phyloP scores from a whole-genome alignment of 257 asterid species.

The Capsicum pubescens region DNA sequence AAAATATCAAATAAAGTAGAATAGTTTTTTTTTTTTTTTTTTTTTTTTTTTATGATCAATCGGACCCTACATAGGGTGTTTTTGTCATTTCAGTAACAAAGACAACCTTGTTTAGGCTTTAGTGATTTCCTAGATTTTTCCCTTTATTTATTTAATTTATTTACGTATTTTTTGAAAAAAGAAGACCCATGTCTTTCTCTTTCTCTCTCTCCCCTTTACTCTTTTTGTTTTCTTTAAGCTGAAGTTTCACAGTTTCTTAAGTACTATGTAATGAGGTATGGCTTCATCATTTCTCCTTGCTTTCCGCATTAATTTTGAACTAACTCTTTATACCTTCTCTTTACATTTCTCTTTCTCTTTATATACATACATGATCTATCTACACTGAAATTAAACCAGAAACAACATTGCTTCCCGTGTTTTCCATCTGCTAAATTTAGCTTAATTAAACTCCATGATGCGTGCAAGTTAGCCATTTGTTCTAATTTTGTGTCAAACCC shows the following conservation, averaged over 20 bases:
- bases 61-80: not conserved
- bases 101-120: not conserved
- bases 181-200: constrained; percentile 20
- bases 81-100: not conserved
- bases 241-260: constrained; percentile 48
- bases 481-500: constrained; percentile 31
- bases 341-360: not conserved
- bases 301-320: constrained; percentile 46
- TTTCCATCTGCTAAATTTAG: constrained; percentile 43
- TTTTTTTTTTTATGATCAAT: too few species aligned
- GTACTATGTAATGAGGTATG: not conserved
- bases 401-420: constrained; percentile 84
- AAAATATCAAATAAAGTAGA: too few species aligned
- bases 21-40: too few species aligned
- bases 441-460: constrained; percentile 50
- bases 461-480: constrained; percentile 92
- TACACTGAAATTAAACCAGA: constrained; percentile 25
- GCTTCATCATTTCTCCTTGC: constrained; percentile 29
- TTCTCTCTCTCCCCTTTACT: not conserved
- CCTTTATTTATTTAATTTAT: not conserved
- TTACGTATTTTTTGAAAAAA: not conserved
- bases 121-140: not conserved
- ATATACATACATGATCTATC: constrained; percentile 31
- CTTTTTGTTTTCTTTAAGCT: constrained; percentile 39
- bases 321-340: not conserved